Conservation (phyloP, 805 yeast genomes). For the Cyberlindnera euphorbiae region DNA sequence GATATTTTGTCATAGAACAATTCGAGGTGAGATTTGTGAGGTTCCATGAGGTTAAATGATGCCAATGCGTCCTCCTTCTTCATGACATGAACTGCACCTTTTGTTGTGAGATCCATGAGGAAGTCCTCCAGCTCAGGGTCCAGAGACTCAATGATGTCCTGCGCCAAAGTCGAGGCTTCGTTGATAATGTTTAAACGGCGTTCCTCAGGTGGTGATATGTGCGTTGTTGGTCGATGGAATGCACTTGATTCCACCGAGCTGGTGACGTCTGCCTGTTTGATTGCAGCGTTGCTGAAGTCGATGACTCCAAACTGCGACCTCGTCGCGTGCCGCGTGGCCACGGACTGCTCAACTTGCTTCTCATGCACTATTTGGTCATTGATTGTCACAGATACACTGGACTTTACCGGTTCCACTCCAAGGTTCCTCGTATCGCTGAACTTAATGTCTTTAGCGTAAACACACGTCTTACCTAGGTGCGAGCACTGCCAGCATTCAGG, state of each 20-base stretch:
- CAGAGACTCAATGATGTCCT: conserved; percentile 21
- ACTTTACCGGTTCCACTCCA: conserved; percentile 5
- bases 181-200: conserved; percentile 15
- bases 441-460: conserved; percentile 29
- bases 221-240: conserved; percentile 5
- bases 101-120: conserved; percentile 11
- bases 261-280: too few relatives aligned
- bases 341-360: too few relatives aligned
- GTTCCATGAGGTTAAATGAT: conserved; percentile 21
- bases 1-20: conserved; percentile 23
- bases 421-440: conserved; percentile 19
- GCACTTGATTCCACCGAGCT: too few relatives aligned
- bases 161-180: conserved; percentile 22
- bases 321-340: too few relatives aligned
- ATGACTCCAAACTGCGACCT: too few relatives aligned
- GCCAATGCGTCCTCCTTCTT: conserved; percentile 20
- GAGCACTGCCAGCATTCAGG: conserved; percentile 37
- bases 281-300: too few relatives aligned
- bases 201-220: conserved; percentile 15
- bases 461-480: conserved; percentile 33
- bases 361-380: too few relatives aligned
- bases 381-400: too few relatives aligned
- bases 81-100: conserved; percentile 11
- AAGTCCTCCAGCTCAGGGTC: conserved; percentile 19
- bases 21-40: conserved; percentile 21